Conservation (phyloP, 192 early-diverging fungal genomes). For the Polychytrium aggregatum region DNA sequence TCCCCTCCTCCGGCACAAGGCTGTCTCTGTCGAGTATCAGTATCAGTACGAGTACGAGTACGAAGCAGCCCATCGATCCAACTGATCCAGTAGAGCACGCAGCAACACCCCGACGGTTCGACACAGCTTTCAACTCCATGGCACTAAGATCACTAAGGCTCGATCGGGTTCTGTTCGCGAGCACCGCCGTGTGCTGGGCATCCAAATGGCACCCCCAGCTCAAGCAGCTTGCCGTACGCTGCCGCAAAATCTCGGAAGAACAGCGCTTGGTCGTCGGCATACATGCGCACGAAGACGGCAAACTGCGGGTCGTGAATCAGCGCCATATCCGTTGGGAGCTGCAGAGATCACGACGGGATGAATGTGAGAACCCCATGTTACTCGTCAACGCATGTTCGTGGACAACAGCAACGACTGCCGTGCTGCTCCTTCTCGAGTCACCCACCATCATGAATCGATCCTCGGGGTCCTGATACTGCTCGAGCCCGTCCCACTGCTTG, state of each 20-base stretch:
- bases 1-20: too few relatives aligned
- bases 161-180: too few relatives aligned
- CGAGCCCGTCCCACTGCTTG: constrained; percentile 69
- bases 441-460: constrained; percentile 56
- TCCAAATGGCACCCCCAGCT: constrained; percentile 75
- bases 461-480: constrained; percentile 72
- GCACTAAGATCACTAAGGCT: too few relatives aligned
- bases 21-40: too few relatives aligned
- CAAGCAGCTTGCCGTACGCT: constrained; percentile 76
- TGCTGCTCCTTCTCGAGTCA: too few relatives aligned
- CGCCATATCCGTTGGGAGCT: constrained; percentile 60
- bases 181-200: too few relatives aligned
- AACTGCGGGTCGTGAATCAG: constrained; percentile 48
- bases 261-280: constrained; percentile 51
- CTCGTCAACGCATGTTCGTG: constrained; percentile 79
- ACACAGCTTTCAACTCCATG: too few relatives aligned
- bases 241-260: constrained; percentile 79
- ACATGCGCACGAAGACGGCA: constrained; percentile 43
- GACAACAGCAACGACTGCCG: constrained; percentile 69
- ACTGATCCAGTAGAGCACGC: too few relatives aligned
- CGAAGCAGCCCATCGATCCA: too few relatives aligned
- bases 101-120: too few relatives aligned
- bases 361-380: constrained; percentile 35
- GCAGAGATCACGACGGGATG: too few relatives aligned
- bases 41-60: too few relatives aligned